Evolutionary conservation across 1,139 yeast species (phyloP), one percentile per base, ranked within the genome.

Genomic region (Eremothecium gossypii): DNA sequence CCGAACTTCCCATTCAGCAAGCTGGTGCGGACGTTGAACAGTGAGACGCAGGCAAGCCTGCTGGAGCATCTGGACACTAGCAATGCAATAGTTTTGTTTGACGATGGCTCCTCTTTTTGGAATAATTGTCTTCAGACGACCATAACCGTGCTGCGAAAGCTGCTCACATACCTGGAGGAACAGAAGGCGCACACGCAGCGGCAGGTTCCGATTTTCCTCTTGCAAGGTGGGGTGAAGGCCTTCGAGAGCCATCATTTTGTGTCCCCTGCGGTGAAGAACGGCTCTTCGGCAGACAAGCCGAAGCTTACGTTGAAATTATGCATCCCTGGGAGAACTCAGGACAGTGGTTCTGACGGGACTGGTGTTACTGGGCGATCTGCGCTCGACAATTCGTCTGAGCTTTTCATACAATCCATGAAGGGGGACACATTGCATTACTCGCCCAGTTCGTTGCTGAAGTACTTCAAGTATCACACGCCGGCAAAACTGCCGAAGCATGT

Each of bases 1-100:
- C 69, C 76, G 11, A 76, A 74, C 40, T 80, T 77, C 53, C 70
- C 71, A 28, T 66, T 82, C 41, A 57, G 63, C 28, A 68, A 77
- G 37, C 73, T 61, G 44, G 54, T 46, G 49, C 51, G 52, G 31
- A 50, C 60, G 2, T 46, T 55, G 14, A 54, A 56, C 23, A 48
- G 50, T 28, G 52, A 62, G 39, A 75, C 71, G 42, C 64, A 64
- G 50, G 41, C 43, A 14, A 48, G 51, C 41, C 39, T 60, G 41
- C 42, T 53, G 36, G 44, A 47, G n/a, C 38, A 48, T 32, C 50
- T 61, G 29, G 45, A 49, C 11, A 39, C 43, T 6, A 47, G 47
- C 14, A 44, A 40, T 7, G 17, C 30, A 27, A 43, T 41, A n/a
- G 50, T 52, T 27, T 47, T 61, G 11, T 53, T 54, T 17, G 56